A percentile compares a stretch with the other conserved stretches of the same genome.
phyloP scores from a whole-genome alignment of 768 basidiomycete genomes.

The Porphyrellus cyaneotinctus region DNA sequence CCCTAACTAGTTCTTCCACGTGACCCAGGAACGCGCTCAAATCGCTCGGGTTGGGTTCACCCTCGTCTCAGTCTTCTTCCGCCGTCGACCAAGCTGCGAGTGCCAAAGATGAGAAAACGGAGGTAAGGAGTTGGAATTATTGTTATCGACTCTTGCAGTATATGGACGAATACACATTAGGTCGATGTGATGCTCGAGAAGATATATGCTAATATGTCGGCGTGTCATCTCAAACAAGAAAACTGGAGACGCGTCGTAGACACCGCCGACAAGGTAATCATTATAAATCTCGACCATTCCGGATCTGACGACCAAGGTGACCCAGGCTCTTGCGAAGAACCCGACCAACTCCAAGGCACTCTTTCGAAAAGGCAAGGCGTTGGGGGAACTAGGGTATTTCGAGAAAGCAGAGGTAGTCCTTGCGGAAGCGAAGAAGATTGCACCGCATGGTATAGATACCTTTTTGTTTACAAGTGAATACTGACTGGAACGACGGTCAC shows the following conservation, averaged over 20 bases:
- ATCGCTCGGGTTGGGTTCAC: slow-evolving; percentile 40
- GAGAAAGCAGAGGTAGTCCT: slow-evolving; percentile 69
- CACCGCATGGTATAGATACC: slow-evolving; percentile 46
- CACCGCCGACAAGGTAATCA: slow-evolving; percentile 70
- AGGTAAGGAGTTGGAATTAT: slow-evolving; percentile 39
- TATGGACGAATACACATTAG: slow-evolving; percentile 33
- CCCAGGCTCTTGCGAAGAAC: slow-evolving; percentile 70
- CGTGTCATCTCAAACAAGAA: slow-evolving; percentile 73
- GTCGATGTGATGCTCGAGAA: slow-evolving; percentile 74
- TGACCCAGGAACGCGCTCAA: slow-evolving; percentile 49
- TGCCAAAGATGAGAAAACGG: slow-evolving; percentile 54
- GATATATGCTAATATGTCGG: slow-evolving; percentile 82
- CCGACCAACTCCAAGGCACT: slow-evolving; percentile 72
- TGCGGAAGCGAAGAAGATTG: slow-evolving; percentile 60
- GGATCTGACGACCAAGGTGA: not conserved
- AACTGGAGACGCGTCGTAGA: slow-evolving; percentile 80
- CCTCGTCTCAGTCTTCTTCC: slow-evolving; percentile 9
- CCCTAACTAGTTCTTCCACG: slow-evolving; percentile 4
- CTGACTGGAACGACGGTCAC: not conserved
- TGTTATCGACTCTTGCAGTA: not conserved
- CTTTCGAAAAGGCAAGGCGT: slow-evolving; percentile 77
- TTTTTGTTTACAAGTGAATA: not conserved
- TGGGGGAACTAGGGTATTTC: slow-evolving; percentile 71
- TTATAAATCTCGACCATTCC: not conserved
- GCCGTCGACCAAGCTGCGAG: slow-evolving; percentile 30